A percentile compares a stretch with the other conserved stretches of the same genome.
Conservation (phyloP, 768 basidiomycete genomes). For the Tephrocybe sp. region DNA sequence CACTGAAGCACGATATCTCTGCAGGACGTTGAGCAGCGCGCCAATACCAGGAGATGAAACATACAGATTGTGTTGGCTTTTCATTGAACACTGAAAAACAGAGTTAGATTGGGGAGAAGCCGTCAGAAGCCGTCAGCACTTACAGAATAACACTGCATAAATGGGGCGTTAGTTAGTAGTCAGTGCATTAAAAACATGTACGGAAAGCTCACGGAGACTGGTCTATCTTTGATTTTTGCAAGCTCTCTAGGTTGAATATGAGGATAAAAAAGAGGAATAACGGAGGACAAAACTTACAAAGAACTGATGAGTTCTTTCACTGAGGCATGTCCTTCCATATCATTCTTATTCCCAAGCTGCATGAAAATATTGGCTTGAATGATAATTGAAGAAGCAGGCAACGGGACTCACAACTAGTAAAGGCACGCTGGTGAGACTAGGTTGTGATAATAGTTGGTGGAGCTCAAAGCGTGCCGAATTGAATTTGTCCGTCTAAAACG, state of each 20-base stretch:
- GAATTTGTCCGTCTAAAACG: conserved; percentile 69
- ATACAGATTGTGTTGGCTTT: conserved; percentile 90
- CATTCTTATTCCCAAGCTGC: conserved; percentile 93
- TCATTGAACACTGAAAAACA: conserved; percentile 83
- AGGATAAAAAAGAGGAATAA: not conserved
- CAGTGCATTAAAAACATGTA: conserved; percentile 1
- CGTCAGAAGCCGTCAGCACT: conserved; percentile 18
- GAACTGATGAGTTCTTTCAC: conserved; percentile 83
- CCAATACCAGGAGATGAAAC: conserved; percentile 24
- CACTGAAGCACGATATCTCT: conserved; percentile 89
- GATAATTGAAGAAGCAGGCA: too few species aligned
- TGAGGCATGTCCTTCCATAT: conserved; percentile 70
- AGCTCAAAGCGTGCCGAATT: conserved; percentile 83
- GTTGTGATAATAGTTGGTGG: conserved; percentile 72
- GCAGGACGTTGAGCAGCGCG: not conserved
- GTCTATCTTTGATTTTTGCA: conserved; percentile 75
- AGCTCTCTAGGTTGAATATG: conserved; percentile 50
- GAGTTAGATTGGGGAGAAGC: conserved; percentile 1
- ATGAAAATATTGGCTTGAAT: not conserved
- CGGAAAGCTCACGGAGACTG: conserved; percentile 75
- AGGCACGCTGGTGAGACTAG: conserved; percentile 69
- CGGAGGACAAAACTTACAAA: conserved; percentile 47
- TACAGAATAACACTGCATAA: conserved; percentile 75
- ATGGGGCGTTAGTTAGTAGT: not conserved
- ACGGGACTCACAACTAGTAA: conserved; percentile 69